These are phyloP conservation scores for Naganishia randhawae DNA, from an alignment of 768 basidiomycete species.

Conservation along the genomic window DNA sequence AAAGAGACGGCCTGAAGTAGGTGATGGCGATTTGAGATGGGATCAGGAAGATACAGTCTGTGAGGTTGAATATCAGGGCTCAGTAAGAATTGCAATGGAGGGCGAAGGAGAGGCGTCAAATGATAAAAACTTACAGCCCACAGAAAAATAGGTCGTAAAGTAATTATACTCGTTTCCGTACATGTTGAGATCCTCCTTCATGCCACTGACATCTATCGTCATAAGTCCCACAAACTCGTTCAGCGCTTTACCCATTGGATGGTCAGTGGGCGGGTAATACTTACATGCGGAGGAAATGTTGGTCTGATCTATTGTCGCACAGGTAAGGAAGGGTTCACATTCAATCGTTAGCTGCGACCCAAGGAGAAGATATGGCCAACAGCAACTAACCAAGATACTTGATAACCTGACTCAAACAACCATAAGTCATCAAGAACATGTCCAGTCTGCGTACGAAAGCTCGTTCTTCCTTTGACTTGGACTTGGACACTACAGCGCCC, in stretches of 20 bases:
- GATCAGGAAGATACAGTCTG: conserved; percentile 28
- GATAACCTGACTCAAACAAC: conserved; percentile 37
- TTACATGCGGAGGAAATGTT: conserved; percentile 9
- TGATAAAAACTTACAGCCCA: not conserved
- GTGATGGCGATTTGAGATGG: conserved; percentile 32
- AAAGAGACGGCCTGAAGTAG: conserved; percentile 31
- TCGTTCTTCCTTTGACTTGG: conserved; percentile 14
- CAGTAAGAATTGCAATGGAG: not conserved
- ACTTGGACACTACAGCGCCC: not conserved
- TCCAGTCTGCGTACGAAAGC: conserved; percentile 37
- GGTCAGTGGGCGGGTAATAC: too few relatives aligned
- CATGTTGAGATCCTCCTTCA: conserved; percentile 43
- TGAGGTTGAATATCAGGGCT: not conserved
- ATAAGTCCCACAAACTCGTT: too few relatives aligned
- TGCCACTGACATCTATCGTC: conserved; percentile 38
- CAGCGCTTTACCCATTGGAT: too few relatives aligned
- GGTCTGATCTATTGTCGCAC: not conserved
- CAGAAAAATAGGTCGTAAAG: conserved; percentile 31
- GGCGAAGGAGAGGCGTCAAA: not conserved
- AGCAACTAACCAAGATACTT: conserved; percentile 39
- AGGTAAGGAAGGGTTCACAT: too few relatives aligned
- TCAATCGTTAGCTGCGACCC: not conserved
- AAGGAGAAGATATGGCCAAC: not conserved
- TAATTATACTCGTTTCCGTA: conserved; percentile 45
- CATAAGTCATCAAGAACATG: conserved; percentile 35